phyloP scores from a whole-genome alignment of 2,329 filamentous ascomycete species.

The Epichloe glyceriae region DNA sequence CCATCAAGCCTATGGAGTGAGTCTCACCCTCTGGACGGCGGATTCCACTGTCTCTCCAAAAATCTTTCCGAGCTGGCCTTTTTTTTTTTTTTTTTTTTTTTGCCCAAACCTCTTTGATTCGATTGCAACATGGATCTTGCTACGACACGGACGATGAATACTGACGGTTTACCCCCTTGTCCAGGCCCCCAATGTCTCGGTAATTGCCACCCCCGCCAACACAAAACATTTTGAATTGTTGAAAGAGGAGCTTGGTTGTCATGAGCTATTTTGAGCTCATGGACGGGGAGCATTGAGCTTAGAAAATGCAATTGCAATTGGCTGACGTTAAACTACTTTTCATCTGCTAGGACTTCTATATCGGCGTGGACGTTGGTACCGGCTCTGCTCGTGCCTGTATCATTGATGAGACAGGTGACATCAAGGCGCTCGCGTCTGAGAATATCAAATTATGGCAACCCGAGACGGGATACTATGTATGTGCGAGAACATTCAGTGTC shows the following conservation, averaged over 20 bases:
- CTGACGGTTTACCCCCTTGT: conserved; percentile 14
- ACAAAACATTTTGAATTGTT: neutral
- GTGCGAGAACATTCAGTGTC: neutral
- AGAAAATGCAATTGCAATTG: neutral
- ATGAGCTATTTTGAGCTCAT: neutral
- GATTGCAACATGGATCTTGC: conserved; percentile 3
- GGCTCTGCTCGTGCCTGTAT: conserved; percentile 92
- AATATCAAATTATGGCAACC: conserved; percentile 74
- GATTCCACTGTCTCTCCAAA: neutral
- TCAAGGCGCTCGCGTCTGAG: conserved; percentile 61
- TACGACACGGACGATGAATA: conserved; percentile 7
- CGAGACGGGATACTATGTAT: conserved; percentile 59
- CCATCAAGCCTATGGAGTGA: conserved; percentile 26
- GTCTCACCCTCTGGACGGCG: conserved; percentile 8
- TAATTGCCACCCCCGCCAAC: conserved; percentile 9
- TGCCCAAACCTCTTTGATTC: neutral
- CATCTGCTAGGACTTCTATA: conserved; percentile 39
- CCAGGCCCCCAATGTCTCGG: conserved; percentile 22
- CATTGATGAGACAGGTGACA: conserved; percentile 83
- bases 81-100: neutral
- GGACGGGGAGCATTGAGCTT: too few relatives aligned
- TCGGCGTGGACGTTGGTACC: conserved; percentile 93
- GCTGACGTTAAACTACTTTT: neutral
- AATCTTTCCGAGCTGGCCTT: neutral
- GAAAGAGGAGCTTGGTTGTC: neutral